Base-by-base conservation (phyloP, 2,329 filamentous ascomycete species). In the Aspergillus aculeatus region DNA sequence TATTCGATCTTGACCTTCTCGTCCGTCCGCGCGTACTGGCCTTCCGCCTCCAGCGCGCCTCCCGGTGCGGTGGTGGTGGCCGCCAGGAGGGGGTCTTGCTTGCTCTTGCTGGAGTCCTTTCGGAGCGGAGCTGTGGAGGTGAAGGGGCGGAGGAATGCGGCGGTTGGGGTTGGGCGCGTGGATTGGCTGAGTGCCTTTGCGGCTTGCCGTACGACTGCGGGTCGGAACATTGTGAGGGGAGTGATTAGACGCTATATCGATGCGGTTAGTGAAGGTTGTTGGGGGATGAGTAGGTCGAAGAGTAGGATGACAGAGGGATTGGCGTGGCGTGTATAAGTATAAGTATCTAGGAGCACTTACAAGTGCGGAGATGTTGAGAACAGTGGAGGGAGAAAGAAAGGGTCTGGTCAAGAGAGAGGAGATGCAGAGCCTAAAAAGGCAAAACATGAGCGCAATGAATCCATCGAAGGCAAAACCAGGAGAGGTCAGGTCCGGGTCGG, bases 21-120 rank as follows among this genome's bases (percentile, higher is more conserved):
- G 70, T 96, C 90, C 10, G 91, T 96, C 70, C 91, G 88, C 16
- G 92, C 90, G 73, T 89, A 90, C 62, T 86, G 82, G 56, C 91
- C 90, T 71, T 86, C 84, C 59, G 85, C 81, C 5, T 73, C 69
- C 1, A 71, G 65, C 2, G 71, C 66, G 7, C 69, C 72, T 16
- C 66, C 63, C 0, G 69, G 70, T 10, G 75, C 73, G 19, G 68
- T 69, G 19, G 69, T 72, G 14, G 71, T 75, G 10, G 71, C 69
- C 5, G 67, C 50, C 2, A 67, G 29, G 1, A 69, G 26, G 2
- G 68, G 68, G 38, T 75, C 69, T 5, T 71, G 69, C 53, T 67
- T 63, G 23, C 62, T 56, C 6, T 64, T 62, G 41, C 68, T 66
- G 29, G 71, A 56, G 10, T 69, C 64, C 41, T 71, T 66, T 16